Base-by-base conservation (phyloP, 2,329 filamentous ascomycete species). In the Pseudofabraea citricarpa region DNA sequence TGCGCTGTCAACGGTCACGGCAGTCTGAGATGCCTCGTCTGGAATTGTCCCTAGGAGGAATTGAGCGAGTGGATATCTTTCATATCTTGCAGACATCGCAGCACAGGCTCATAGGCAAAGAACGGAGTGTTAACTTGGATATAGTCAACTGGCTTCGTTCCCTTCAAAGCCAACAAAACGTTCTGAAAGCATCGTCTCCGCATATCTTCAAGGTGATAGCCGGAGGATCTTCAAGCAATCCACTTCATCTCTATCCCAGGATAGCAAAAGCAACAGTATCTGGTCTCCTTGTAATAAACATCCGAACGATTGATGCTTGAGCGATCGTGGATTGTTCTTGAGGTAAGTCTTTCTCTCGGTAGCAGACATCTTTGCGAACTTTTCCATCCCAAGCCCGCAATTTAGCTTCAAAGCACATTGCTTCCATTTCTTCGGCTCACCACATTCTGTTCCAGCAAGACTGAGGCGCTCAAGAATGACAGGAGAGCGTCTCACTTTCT, bases 81-180 rank as follows among this genome's bases (percentile, higher is more conserved):
- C 19, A 79, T 77, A 0, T 66, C 61, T 56, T 85, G 73, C 1
- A 89, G 64, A 1, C 75, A 70, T 38, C 72, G 61, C 4, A 89
- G 58, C 1, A 89, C 70, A 0, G 85, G 85, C 43, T 87, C 79
- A 43, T 81, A 87, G 0, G 83, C 79, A 56, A 87, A 89, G 0
- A 83, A 71, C 0, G 83, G 69, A 0, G 83, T 83, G 32, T 85
- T 74, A 0, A 87, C 74, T 2, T 81, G 61, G 0, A 82, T 41
- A 35, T 33, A 41, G 24, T 40, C 27, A 22, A 41, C 26, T n/a
- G 27, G 26, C 40, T 15, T 19, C 22, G 18, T 23, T 33, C 40
- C 27, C 19, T 35, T 41, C 26, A 35, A 41, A 24, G 19, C 27
- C 27, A 33, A 35, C 27, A 41, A 41, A 22, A 41, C 27, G 19